phyloP scores from a whole-genome alignment of 441 rosid genomes.

The Theobroma grandiflorum region DNA sequence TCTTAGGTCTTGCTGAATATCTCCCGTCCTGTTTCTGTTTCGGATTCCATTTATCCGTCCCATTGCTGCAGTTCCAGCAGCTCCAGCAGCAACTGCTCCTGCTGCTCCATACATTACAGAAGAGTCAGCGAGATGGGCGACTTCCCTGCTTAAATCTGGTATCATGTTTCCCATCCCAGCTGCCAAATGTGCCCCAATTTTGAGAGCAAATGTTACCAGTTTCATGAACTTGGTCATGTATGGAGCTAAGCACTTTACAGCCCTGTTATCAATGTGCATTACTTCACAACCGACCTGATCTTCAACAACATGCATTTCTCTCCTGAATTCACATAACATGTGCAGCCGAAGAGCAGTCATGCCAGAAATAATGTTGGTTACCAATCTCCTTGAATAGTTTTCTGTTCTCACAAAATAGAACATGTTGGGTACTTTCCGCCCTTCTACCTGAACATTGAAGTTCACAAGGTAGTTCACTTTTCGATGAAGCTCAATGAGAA shows the following conservation, averaged over 20 bases:
- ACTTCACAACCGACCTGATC: slow-evolving; percentile 92
- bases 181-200: slow-evolving; percentile 95
- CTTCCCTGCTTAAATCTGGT: slow-evolving; percentile 90
- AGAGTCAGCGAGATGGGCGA: slow-evolving; percentile 74
- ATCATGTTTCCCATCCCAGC: slow-evolving; percentile 94
- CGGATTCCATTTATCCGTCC: slow-evolving; percentile 50
- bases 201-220: slow-evolving; percentile 82
- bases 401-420: slow-evolving; percentile 81
- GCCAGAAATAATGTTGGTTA: slow-evolving; percentile 81
- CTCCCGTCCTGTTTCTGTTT: slow-evolving; percentile 46
- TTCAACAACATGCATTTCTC: slow-evolving; percentile 92
- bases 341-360: slow-evolving; percentile 85
- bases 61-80: slow-evolving; percentile 73
- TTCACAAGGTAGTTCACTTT: slow-evolving; percentile 90
- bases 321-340: slow-evolving; percentile 88
- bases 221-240: slow-evolving; percentile 89
- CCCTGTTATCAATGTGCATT: slow-evolving; percentile 84
- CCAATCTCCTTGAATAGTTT: slow-evolving; percentile 85
- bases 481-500: slow-evolving; percentile 85
- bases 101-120: slow-evolving; percentile 78
- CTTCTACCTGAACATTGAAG: slow-evolving; percentile 84
- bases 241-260: slow-evolving; percentile 83
- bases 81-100: slow-evolving; percentile 78
- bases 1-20: slow-evolving; percentile 72
- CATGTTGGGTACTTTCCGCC: slow-evolving; percentile 96